phyloP scores from a whole-genome alignment of 2,329 filamentous ascomycete genomes.

The Penicillium sp. region DNA sequence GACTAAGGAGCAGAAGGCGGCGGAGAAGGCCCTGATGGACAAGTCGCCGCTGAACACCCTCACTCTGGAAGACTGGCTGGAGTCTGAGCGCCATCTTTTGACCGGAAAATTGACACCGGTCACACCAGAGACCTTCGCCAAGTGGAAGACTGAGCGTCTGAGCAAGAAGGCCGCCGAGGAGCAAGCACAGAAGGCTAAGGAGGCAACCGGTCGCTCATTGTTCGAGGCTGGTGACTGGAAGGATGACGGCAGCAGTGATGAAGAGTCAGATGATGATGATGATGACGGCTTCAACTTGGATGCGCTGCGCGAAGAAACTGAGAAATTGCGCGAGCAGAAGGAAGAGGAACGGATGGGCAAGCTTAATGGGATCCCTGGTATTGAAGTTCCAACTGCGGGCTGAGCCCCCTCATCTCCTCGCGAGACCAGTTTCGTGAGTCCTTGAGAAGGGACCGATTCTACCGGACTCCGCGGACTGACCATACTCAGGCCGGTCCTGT shows the following conservation, averaged over 20 bases:
- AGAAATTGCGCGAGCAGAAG: slow-evolving; percentile 69
- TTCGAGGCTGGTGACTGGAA: slow-evolving; percentile 97
- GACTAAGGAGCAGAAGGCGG: slow-evolving; percentile 93
- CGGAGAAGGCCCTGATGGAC: slow-evolving; percentile 93
- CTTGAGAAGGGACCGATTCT: slow-evolving; percentile 21
- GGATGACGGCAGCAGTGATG: slow-evolving; percentile 62
- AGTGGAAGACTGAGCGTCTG: slow-evolving; percentile 93
- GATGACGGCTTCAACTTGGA: slow-evolving; percentile 72
- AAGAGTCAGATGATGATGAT: slow-evolving; percentile 51
- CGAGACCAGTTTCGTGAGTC: slow-evolving; percentile 29
- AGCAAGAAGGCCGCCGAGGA: slow-evolving; percentile 96
- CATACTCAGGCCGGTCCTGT: slow-evolving; percentile 5
- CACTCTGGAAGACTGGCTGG: slow-evolving; percentile 94
- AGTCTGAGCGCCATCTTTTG: slow-evolving; percentile 93
- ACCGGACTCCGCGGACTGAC: slow-evolving; percentile 6
- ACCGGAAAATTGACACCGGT: slow-evolving; percentile 90
- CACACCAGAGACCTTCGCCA: slow-evolving; percentile 86
- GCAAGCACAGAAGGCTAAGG: slow-evolving; percentile 85
- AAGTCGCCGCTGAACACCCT: slow-evolving; percentile 93
- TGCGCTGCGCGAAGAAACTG: slow-evolving; percentile 80
- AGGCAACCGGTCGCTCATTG: slow-evolving; percentile 89
- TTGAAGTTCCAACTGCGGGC: slow-evolving; percentile 24
- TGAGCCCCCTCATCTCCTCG: slow-evolving; percentile 24
- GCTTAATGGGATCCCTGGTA: slow-evolving; percentile 27
- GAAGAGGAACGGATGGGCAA: slow-evolving; percentile 68